These are phyloP conservation scores for Daedaleopsis sinensis DNA, from an alignment of 768 basidiomycete species.

Conservation along the genomic window DNA sequence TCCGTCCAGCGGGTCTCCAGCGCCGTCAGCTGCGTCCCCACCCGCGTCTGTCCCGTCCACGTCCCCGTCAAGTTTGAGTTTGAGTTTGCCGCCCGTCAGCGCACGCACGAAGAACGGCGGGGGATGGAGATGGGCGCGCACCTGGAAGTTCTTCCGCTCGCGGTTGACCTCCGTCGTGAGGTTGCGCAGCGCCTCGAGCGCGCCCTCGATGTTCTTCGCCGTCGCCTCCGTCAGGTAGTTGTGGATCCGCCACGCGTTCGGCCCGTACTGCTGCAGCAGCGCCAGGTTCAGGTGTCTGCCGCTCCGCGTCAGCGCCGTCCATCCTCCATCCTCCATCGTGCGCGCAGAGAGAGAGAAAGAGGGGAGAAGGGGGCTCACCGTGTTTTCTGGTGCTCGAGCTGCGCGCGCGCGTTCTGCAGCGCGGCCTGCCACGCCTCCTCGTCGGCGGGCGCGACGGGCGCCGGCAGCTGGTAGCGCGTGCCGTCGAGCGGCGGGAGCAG, in stretches of 20 bases:
- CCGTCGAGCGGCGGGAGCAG: constrained; percentile 71
- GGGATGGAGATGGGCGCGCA: no score
- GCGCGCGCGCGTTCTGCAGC: constrained; percentile 75
- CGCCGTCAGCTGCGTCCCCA: constrained; percentile 77
- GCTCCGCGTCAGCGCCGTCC: no score
- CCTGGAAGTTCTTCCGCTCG: constrained; percentile 85
- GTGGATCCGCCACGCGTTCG: constrained; percentile 90
- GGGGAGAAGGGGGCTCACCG: constrained; percentile 57
- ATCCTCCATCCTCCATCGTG: no score
- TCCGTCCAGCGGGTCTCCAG: constrained; percentile 93
- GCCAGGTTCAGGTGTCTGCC: constrained; percentile 82
- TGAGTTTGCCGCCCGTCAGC: no score
- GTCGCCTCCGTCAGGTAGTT: constrained; percentile 86
- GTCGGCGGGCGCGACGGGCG: constrained; percentile 61
- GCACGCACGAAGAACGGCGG: no score
- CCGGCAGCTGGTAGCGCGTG: constrained; percentile 73
- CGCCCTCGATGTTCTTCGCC: constrained; percentile 68
- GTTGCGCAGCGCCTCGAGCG: constrained; percentile 78
- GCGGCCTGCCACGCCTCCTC: constrained; percentile 80
- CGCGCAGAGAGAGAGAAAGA: no score
- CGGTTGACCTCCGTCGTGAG: constrained; percentile 86
- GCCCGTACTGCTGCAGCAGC: constrained; percentile 82
- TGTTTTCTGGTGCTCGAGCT: constrained; percentile 83
- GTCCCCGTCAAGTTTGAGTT: no score
- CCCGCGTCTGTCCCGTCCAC: constrained; percentile 59